Base-by-base conservation (phyloP, 306 rosid genomes). In the Inga laurina region DNA sequence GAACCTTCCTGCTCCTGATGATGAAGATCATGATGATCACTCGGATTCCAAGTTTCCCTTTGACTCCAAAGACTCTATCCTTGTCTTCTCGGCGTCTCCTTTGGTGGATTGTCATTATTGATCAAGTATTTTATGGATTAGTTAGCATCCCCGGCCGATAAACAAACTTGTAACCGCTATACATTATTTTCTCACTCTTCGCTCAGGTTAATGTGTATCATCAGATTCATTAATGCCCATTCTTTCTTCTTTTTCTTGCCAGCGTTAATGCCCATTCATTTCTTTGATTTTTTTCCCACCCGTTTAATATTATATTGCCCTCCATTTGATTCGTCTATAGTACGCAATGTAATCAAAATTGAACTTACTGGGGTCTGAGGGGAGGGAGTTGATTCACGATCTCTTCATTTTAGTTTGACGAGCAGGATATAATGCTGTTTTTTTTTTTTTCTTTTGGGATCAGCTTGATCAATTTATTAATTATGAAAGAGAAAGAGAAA, bases 1-100 rank as follows among this genome's bases (percentile, higher is more conserved):
- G 82, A 95, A 95, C 73, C 97, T 93, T 82, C 99, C 99, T 4
- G 97, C 97, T 10, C 90, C 93, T 32, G 95, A 95, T 32, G 97
- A 95, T 24, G 97, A 95, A 0, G 91, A 88, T 52, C 91, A 88
- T 46, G 72, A 89, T 45, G 71, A 89, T 44, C 91, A 83, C 4
- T 76, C 83, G 2, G 90, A 88, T 48, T 66, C 90, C 72, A 87
- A 82, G 79, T 88, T 90, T 65, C 72, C 90, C 4, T 88, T 94
- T 88, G 81, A 81, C 27, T 74, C 80, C 70, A 88, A 85, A 57
- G 89, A 89, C 64, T 88, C 84, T 56, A 90, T 89, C 64, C 83
- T 91, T 68, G 30, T 27, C 30, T 27, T 27, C 30, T 27, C 30
- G 30, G 30, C 30, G 30, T 27, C 30, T 68, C 82, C 95, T 74